These are phyloP conservation scores for Leccinum subgranulosum DNA, from an alignment of 768 basidiomycete species.

Conservation along the genomic window DNA sequence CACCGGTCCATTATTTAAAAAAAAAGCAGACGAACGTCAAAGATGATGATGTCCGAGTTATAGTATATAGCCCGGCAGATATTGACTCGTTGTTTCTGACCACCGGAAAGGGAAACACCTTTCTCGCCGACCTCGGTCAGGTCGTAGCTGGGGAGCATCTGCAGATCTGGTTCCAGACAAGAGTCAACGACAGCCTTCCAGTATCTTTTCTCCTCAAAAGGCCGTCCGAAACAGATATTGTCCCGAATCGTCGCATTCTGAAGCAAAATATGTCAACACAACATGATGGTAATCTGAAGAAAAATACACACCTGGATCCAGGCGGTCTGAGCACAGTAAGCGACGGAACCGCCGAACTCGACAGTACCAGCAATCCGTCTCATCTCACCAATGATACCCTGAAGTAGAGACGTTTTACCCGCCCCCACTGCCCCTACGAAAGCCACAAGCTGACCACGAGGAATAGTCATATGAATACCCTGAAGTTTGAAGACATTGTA, in stretches of 20 bases:
- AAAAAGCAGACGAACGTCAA: not conserved
- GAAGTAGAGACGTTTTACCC: constrained; percentile 60
- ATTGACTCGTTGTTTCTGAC: constrained; percentile 35
- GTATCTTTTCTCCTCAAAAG: constrained; percentile 77
- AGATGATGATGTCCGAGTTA: constrained; percentile 3
- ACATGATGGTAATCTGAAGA: not conserved
- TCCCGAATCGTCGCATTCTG: constrained; percentile 84
- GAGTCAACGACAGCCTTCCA: constrained; percentile 78
- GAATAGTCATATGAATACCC: constrained; percentile 64
- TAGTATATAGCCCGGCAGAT: constrained; percentile 2
- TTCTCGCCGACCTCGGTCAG: constrained; percentile 35
- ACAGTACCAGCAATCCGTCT: constrained; percentile 61
- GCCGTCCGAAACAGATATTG: constrained; percentile 84
- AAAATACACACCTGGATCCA: constrained; percentile 71
- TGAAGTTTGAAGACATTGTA: constrained; percentile 56
- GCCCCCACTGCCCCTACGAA: constrained; percentile 74
- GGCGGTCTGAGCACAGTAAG: constrained; percentile 82
- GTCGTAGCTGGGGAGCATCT: constrained; percentile 35
- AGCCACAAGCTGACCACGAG: constrained; percentile 75
- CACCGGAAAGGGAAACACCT: constrained; percentile 86
- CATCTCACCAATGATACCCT: constrained; percentile 85
- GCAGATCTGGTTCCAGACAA: constrained; percentile 77
- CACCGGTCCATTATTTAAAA: too few species aligned
- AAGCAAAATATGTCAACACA: not conserved
- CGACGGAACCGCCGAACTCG: constrained; percentile 70